These are phyloP conservation scores for Aspergillus sp. DNA, from an alignment of 2,329 filamentous ascomycete genomes.

Conservation along the genomic window DNA sequence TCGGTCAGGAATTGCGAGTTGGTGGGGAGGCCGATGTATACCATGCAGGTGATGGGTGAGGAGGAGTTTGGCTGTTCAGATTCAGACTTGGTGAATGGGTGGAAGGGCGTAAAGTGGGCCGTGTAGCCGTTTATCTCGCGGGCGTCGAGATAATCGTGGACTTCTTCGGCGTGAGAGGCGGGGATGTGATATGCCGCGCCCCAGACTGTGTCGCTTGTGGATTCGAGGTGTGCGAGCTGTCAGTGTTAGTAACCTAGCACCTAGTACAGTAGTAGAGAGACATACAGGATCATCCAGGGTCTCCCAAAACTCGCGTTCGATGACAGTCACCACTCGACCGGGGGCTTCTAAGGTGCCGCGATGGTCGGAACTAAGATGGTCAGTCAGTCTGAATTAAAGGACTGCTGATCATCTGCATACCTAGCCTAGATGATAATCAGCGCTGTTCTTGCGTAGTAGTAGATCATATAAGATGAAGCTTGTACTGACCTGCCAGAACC, in stretches of 20 bases:
- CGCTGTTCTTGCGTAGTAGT: background rate
- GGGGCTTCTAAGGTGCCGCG: conserved; percentile 83
- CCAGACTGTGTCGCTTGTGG: conserved; percentile 62
- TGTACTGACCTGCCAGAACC: conserved; percentile 89
- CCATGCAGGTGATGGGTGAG: conserved; percentile 55
- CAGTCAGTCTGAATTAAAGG: conserved; percentile 2
- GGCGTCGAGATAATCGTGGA: conserved; percentile 87
- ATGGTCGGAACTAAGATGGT: conserved; percentile 72
- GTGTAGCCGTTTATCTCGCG: conserved; percentile 97
- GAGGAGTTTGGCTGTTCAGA: background rate
- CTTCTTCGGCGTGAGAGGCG: conserved; percentile 67
- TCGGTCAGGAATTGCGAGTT: conserved; percentile 79
- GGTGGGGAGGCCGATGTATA: conserved; percentile 90
- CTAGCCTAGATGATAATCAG: conserved; percentile 22
- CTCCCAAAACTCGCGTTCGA: conserved; percentile 78
- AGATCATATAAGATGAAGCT: conserved; percentile 1
- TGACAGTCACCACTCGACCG: conserved; percentile 88
- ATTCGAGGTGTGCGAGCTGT: conserved; percentile 31
- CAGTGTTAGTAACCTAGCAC: background rate
- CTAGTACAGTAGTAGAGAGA: background rate
- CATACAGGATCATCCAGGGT: conserved; percentile 62
- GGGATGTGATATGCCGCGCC: conserved; percentile 87
- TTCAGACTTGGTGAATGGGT: conserved; percentile 46
- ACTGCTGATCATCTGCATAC: conserved; percentile 12
- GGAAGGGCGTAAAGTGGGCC: conserved; percentile 84